phyloP scores from a whole-genome alignment of 345 rosid species.

The Acer negundo region DNA sequence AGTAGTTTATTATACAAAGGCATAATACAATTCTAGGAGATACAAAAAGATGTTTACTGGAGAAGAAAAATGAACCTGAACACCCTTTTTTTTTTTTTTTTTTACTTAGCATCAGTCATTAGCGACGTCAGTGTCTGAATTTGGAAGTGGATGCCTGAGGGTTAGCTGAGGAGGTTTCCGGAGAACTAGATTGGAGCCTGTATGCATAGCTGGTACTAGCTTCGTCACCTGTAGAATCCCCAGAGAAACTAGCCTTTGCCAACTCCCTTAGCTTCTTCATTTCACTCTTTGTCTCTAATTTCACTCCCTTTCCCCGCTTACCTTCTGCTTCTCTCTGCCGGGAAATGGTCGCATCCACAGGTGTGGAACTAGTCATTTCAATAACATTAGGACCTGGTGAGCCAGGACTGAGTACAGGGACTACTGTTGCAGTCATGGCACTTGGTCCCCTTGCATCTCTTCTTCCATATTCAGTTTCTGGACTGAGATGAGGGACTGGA shows the following conservation, averaged over 20 bases:
- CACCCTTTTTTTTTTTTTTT: neutral
- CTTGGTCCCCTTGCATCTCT: slow-evolving; percentile 24
- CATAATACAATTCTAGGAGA: neutral
- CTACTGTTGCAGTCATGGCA: slow-evolving; percentile 49
- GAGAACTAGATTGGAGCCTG: slow-evolving; percentile 13
- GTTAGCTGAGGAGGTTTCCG: slow-evolving; percentile 15
- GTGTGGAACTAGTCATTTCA: slow-evolving; percentile 13
- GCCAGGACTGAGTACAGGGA: slow-evolving; percentile 44
- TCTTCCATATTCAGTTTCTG: slow-evolving; percentile 27
- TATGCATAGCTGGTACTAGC: slow-evolving; percentile 22
- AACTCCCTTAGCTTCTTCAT: slow-evolving; percentile 50
- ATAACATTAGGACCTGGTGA: slow-evolving; percentile 27
- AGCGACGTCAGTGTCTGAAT: slow-evolving; percentile 13
- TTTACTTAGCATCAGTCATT: neutral
- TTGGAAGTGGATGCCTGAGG: slow-evolving; percentile 31
- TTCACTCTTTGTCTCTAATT: slow-evolving; percentile 35
- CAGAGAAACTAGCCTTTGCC: slow-evolving; percentile 50
- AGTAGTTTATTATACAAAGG: neutral
- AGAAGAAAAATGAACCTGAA: neutral
- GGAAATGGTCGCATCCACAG: slow-evolving; percentile 11
- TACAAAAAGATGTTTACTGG: neutral
- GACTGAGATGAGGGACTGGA: slow-evolving; percentile 35
- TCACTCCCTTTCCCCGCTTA: slow-evolving; percentile 21
- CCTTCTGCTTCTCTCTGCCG: slow-evolving; percentile 26
- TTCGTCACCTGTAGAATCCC: slow-evolving; percentile 29